Evolutionary conservation across 2,329 filamentous ascomycete genomes (phyloP).

Genomic region (Diaporthe citriasiana): DNA sequence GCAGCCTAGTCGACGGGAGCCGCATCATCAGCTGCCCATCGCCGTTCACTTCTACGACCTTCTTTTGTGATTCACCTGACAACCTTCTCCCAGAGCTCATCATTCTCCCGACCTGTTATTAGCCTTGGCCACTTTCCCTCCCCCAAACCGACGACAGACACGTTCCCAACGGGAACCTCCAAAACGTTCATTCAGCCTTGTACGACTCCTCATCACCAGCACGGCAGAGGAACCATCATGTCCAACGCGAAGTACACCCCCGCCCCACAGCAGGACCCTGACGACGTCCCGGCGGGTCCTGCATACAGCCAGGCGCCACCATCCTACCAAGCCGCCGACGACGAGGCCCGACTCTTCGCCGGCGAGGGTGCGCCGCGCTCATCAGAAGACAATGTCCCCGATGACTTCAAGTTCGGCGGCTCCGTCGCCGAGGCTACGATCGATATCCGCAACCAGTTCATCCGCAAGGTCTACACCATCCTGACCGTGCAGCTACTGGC

Average conservation of each 20-base stretch:
- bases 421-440: constrained; percentile 93
- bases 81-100: constrained; percentile 16
- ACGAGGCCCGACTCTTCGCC: constrained; percentile 67
- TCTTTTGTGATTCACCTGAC: constrained; percentile 37
- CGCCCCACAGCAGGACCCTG: constrained; percentile 88
- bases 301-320: constrained; percentile 74
- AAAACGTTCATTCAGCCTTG: background rate
- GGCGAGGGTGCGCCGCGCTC: constrained; percentile 75
- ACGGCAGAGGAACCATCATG: constrained; percentile 45
- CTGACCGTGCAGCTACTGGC: constrained; percentile 93
- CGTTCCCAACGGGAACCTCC: background rate
- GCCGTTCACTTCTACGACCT: constrained; percentile 40
- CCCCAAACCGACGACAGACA: background rate
- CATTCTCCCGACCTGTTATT: background rate
- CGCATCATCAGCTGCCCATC: constrained; percentile 40
- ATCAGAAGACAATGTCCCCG: constrained; percentile 92
- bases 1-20: constrained; percentile 31
- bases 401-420: constrained; percentile 99
- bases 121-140: background rate
- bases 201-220: background rate
- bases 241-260: constrained; percentile 84
- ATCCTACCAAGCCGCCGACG: constrained; percentile 63
- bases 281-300: constrained; percentile 84
- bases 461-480: constrained; percentile 98
- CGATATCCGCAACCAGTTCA: constrained; percentile 96